Evolutionary conservation across 768 basidiomycete species (phyloP), one percentile per base, ranked within the genome.

Genomic region (Auricularia sp.): DNA sequence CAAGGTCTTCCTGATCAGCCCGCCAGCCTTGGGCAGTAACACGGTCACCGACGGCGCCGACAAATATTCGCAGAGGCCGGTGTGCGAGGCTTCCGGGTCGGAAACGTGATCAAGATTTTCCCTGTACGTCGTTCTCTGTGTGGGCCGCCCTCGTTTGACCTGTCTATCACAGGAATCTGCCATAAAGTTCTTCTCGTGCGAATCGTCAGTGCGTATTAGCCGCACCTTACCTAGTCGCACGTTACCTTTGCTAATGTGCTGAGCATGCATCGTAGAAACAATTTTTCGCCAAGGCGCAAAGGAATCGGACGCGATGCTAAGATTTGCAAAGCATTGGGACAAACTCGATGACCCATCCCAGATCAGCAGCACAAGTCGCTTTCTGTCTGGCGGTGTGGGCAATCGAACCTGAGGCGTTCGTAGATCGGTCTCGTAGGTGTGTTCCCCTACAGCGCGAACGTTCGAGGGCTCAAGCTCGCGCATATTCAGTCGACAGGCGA

Each of bases 141-240:
- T n/a, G n/a, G n/a, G 58, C 61, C 36, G 12, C n/a, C 35, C 18
- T 43, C 35, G 54, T 61, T 21, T 61, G 59, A 42, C 53, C 6
- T 64, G n/a, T 61, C 11, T 36, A 35, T 54, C n/a, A 12, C 34
- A 70, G 74, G 96, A 98, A 79, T 98, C 93, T 59, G 97, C 97
- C 34, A 97, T 98, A 82, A 98, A 98, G 76, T 98, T 99, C 79
- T 87, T 95, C 69, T 75, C 91, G 3, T 98, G 98, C 74, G 97
- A 98, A 76, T 88, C 91, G 64, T 87, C 93, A 63, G 93, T 94
- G 70, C 75, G 88, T 66, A 70, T 62, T 68, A 39, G 53, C 66
- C 66, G n/a, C 34, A 4, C 8, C n/a, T n/a, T n/a, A n/a, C n/a
- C n/a, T n/a, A 58, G 10, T 29, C 12, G 4, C 11, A 58, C 11